Evolutionary conservation across 768 basidiomycete genomes (phyloP), one percentile per base, ranked within the genome.

Genomic region (Amanita inopinata): DNA sequence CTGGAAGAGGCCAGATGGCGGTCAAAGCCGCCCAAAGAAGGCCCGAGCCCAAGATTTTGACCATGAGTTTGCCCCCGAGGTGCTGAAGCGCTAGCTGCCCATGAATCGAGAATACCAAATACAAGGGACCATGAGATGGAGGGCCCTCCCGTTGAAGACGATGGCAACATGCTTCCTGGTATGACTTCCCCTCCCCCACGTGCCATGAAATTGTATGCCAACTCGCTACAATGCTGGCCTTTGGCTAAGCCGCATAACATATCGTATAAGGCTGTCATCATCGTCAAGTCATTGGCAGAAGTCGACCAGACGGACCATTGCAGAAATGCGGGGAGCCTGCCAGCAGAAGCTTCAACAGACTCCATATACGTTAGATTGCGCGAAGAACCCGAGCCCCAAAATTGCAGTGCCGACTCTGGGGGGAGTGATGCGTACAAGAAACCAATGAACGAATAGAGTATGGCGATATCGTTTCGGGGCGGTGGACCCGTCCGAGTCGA

Each of bases 131-230:
- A 94, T 0, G 88, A 87, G 27, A 88, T 74, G 3, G 79, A 68
- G 3, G 76, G 70, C 1, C 71, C 72, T 2, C 64, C 63, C 12
- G 64, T 61, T 9, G 76, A 70, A 2, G 71, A 67, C 3, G 74
- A 66, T 0, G 76, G 66, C 5, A 80, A 48, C 17, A 67, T 68
- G 49, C 73, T 78, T 18, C 80, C 77, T 1, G 78, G 70, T 31
- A 85, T 59, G 3, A 81, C 72, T 49, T 85, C 84, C 1, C 75
- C 77, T 1, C 76, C 76, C n/a, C 80, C 83, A 27, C 81, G 67
- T 11, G 80, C 81, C 57, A 96, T 73, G 59, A 93, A 92, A 58
- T 92, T 91, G 65, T 89, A 89, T 0, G 87, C 83, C 8, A 87
- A 67, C 53, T 89, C 84, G 51, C 87, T 88, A 52, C 86, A 87